These are phyloP conservation scores for Tilletia indica DNA, from an alignment of 1,284 basidiomycete species.

Conservation along the genomic window DNA sequence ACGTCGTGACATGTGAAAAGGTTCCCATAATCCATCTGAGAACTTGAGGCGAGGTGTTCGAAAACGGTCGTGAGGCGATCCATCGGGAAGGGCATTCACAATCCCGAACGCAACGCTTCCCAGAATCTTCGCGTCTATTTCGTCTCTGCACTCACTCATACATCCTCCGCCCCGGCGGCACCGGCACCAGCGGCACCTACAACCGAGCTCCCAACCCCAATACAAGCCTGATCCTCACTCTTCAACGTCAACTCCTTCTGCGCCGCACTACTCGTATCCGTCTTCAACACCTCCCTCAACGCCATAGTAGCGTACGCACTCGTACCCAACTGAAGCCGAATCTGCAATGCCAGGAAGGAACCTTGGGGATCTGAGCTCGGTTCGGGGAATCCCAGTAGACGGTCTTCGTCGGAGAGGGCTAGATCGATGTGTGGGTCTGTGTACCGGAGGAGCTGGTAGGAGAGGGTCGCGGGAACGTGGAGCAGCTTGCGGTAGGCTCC, in stretches of 20 bases:
- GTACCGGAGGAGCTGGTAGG: slow-evolving; percentile 79
- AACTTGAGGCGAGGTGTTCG: too few species aligned
- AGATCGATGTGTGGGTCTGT: slow-evolving; percentile 88
- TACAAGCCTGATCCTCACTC: slow-evolving; percentile 37
- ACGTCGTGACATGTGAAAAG: too few species aligned
- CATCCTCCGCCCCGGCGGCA: too few species aligned
- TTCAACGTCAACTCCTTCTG: slow-evolving; percentile 39
- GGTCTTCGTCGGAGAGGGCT: slow-evolving; percentile 91
- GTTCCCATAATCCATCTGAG: too few species aligned
- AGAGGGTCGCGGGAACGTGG: slow-evolving; percentile 75
- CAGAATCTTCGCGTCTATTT: too few species aligned
- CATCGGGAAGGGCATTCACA: too few species aligned
- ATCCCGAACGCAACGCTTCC: too few species aligned
- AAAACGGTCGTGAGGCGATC: too few species aligned
- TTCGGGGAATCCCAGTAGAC: slow-evolving; percentile 62
- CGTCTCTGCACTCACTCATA: too few species aligned
- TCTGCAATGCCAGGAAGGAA: slow-evolving; percentile 41
- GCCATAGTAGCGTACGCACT: slow-evolving; percentile 53
- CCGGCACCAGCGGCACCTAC: too few species aligned
- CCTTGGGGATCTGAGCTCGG: neutral
- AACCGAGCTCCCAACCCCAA: neutral
- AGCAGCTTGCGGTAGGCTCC: slow-evolving; percentile 91
- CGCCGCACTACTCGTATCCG: slow-evolving; percentile 44
- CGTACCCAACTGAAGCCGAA: slow-evolving; percentile 46
- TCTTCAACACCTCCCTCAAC: slow-evolving; percentile 50